phyloP scores from a whole-genome alignment of 2,329 filamentous ascomycete genomes.

The Cladophialophora exuberans region DNA sequence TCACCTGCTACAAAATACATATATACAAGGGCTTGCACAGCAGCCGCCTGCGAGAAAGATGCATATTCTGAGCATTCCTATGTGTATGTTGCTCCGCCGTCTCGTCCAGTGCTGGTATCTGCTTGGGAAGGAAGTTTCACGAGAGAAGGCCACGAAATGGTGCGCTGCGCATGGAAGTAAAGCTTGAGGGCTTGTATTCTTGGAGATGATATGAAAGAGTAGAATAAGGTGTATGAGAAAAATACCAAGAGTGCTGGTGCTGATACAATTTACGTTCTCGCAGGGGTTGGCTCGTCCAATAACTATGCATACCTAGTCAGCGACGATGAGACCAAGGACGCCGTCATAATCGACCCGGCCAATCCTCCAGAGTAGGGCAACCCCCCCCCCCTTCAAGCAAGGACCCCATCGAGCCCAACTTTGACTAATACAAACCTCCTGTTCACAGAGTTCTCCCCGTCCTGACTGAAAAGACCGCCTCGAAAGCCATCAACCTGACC shows the following conservation, averaged over 20 bases:
- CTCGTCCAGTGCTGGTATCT: background rate
- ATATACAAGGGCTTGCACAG: constrained; percentile 10
- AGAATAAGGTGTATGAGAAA: too few relatives aligned
- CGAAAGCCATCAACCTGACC: constrained; percentile 75
- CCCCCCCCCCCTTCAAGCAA: background rate
- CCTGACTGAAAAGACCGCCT: constrained; percentile 69
- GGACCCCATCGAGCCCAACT: background rate
- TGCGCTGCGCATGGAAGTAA: too few relatives aligned
- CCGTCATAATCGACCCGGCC: constrained; percentile 56
- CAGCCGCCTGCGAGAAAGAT: constrained; percentile 39
- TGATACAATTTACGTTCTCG: background rate
- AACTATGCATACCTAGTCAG: constrained; percentile 58
- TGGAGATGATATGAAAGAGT: constrained; percentile 38
- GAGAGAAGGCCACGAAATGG: constrained; percentile 28
- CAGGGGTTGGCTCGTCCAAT: constrained; percentile 45
- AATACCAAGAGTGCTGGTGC: constrained; percentile 30
- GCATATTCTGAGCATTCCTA: constrained; percentile 58
- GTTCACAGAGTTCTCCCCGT: constrained; percentile 25
- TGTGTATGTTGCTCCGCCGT: constrained; percentile 47
- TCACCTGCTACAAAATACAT: constrained; percentile 7
- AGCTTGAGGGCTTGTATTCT: too few relatives aligned
- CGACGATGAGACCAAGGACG: constrained; percentile 53
- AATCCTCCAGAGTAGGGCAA: constrained; percentile 53
- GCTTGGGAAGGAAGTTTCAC: constrained; percentile 16
- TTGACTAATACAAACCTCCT: background rate